Evolutionary conservation across 2,329 filamentous ascomycete species (phyloP), one percentile per base, ranked within the genome.

Genomic region (Penicillium palitans): DNA sequence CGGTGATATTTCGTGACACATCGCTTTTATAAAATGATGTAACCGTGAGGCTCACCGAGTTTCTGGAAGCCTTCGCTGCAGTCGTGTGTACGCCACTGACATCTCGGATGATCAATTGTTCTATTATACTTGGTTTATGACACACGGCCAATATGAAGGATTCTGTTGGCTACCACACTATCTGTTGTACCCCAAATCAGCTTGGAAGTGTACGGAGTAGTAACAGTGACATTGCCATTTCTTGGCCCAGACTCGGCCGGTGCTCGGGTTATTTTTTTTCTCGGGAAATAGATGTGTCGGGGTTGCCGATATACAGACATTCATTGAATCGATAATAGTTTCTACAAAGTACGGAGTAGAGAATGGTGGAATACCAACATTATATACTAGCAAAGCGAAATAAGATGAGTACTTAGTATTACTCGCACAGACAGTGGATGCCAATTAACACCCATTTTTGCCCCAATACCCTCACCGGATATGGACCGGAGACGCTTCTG

Each of bases 11-110:
- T n/a, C 42, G 10, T 45, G 24, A 27, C 48, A 29, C 39, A 52
- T 19, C 12, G 8, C 7, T 45, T 4, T 53, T 35, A 37, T 35
- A 17, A 17, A n/a, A 59, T 57, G 55, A 62, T 62, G 58, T 55
- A 62, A 56, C 45, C 12, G 41, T 59, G 58, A 55, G 54, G 52
- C 58, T 60, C 55, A 57, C 52, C 60, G 60, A 65, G 61, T 57
- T 74, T 74, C 72, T 73, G 69, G 72, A 74, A 74, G 45, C 33
- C 62, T 74, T 73, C 71, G 69, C 55, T 72, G 72, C 72, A 74
- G 42, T 48, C 10, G 3, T 5, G 12, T 31, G 29, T 12, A 33
- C 55, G 55, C 55, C 55, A 57, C 55, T 48, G 29, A 40, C 52
- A 33, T 33, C 9, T 25, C 19, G 17, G 29, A 33, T 17, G 29